Conservation (phyloP, 768 basidiomycete species). For the Dioszegia crocea region DNA sequence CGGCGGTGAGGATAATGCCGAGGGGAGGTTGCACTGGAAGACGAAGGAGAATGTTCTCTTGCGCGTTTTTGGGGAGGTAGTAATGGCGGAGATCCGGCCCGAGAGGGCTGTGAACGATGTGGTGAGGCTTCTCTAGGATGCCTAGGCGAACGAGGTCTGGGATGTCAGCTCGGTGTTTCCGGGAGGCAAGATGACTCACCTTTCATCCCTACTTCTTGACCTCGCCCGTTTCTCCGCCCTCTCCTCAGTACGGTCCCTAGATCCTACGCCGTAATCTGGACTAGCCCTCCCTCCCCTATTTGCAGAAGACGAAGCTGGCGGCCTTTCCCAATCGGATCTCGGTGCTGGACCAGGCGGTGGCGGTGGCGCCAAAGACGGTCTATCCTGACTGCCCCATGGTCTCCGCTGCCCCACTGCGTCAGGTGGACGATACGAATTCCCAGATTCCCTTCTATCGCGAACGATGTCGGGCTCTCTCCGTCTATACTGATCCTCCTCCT, state of each 20-base stretch:
- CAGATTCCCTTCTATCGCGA: background rate
- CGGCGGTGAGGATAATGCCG: background rate
- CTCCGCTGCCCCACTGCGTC: background rate
- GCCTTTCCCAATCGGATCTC: background rate
- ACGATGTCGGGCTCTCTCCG: background rate
- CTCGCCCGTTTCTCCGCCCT: background rate
- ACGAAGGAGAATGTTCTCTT: background rate
- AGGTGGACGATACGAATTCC: background rate
- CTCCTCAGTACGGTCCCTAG: background rate
- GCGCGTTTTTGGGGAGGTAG: background rate
- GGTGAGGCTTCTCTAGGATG: background rate
- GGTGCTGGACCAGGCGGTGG: background rate
- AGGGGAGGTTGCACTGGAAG: slow-evolving; percentile 6
- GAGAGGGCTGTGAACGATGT: background rate
- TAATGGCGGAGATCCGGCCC: background rate
- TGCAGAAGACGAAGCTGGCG: too few species aligned
- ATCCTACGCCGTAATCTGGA: slow-evolving; percentile 36
- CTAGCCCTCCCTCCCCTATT: slow-evolving; percentile 12
- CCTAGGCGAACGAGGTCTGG: background rate
- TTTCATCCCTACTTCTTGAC: background rate
- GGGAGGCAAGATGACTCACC: background rate
- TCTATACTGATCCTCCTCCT: slow-evolving; percentile 20
- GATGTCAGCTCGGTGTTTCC: background rate
- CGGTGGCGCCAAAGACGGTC: too few species aligned
- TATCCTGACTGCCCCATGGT: background rate